These are phyloP conservation scores for Lachancea kluyveri DNA, from an alignment of 805 yeast genomes.

Conservation along the genomic window DNA sequence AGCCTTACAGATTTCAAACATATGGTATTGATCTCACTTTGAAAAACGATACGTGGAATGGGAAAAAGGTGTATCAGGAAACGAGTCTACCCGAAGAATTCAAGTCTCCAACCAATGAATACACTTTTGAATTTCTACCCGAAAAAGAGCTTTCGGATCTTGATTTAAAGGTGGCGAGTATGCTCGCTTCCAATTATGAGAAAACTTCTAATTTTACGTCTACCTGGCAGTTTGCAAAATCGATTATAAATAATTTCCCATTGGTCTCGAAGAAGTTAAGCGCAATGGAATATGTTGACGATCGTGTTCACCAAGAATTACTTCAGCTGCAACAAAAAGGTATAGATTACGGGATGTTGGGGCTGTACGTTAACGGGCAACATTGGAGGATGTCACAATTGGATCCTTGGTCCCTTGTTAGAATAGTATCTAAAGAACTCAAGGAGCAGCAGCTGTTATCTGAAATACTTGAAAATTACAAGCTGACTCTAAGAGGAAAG, in stretches of 20 bases:
- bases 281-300: slow-evolving; percentile 3
- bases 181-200: slow-evolving; percentile 38
- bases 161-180: slow-evolving; percentile 63
- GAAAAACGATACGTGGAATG: slow-evolving; percentile 26
- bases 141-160: slow-evolving; percentile 31
- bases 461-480: slow-evolving; percentile 6
- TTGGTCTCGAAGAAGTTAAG: slow-evolving; percentile 18
- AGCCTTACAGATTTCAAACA: slow-evolving; percentile 39
- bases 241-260: slow-evolving; percentile 38
- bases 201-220: slow-evolving; percentile 30
- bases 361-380: slow-evolving; percentile 30
- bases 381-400: slow-evolving; percentile 20
- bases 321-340: slow-evolving; percentile 20
- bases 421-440: slow-evolving; percentile 19
- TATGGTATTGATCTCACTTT: slow-evolving; percentile 17
- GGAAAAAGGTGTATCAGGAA: slow-evolving; percentile 32
- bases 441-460: slow-evolving; percentile 10
- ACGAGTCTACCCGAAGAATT: slow-evolving; percentile 30
- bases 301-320: slow-evolving; percentile 8
- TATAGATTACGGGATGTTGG: slow-evolving; percentile 27
- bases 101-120: slow-evolving; percentile 47
- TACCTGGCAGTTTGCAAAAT: slow-evolving; percentile 28
- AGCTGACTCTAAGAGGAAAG: not conserved
- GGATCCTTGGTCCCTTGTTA: slow-evolving; percentile 17
- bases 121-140: slow-evolving; percentile 14